These are phyloP conservation scores for Ceratocystis smalleyi DNA, from an alignment of 2,329 filamentous ascomycete genomes.

Conservation along the genomic window DNA sequence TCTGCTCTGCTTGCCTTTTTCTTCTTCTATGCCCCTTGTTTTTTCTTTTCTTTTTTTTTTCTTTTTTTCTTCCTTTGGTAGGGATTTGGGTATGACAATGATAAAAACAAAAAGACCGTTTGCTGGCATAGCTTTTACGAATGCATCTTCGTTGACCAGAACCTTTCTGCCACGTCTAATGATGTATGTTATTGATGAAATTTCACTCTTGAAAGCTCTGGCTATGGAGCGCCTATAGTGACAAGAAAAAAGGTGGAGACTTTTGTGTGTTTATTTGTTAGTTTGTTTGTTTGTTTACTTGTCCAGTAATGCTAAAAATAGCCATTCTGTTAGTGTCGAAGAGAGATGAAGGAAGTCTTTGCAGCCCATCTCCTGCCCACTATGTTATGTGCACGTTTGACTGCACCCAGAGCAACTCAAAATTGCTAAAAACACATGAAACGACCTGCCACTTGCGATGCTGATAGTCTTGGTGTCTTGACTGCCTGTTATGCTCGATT, in stretches of 20 bases:
- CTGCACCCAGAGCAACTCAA: too few species aligned
- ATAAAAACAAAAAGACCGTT: slow-evolving; percentile 4
- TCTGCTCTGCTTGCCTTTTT: background rate
- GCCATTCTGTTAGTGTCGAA: too few species aligned
- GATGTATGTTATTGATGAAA: background rate
- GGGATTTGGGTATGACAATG: slow-evolving; percentile 8
- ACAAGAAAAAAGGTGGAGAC: background rate
- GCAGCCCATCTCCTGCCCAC: too few species aligned
- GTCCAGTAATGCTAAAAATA: background rate
- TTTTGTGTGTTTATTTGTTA: background rate
- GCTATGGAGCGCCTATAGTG: background rate
- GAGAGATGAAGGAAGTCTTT: too few species aligned
- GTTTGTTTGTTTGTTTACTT: background rate
- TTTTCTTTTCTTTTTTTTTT: background rate
- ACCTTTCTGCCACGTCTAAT: background rate
- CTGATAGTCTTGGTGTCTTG: background rate
- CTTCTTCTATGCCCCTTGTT: background rate
- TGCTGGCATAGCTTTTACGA: background rate
- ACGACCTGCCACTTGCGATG: background rate
- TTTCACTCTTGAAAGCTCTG: too few species aligned
- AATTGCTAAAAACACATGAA: background rate
- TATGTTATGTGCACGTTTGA: too few species aligned
- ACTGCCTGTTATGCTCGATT: background rate
- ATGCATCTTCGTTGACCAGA: background rate
- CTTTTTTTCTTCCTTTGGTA: background rate